phyloP scores from a whole-genome alignment of 176 grass and related monocot genomes.

The Stipa capillata region DNA sequence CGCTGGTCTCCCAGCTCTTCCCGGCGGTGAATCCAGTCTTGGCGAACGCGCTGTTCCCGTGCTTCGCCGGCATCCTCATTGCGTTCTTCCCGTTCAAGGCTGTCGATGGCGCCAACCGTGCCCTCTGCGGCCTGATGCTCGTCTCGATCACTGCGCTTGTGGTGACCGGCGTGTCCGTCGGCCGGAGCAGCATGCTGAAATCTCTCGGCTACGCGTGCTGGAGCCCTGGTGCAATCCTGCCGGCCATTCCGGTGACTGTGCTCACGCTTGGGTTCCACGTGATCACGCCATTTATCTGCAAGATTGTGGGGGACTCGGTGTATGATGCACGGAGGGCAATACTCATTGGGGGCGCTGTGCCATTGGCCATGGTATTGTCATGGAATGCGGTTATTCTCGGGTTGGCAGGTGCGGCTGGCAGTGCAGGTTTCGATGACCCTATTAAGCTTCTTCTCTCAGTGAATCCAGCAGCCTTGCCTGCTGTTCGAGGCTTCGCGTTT shows the following conservation, averaged over 20 bases:
- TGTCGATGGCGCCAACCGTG: slow-evolving; percentile 55
- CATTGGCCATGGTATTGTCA: slow-evolving; percentile 69
- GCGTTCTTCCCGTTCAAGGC: slow-evolving; percentile 72
- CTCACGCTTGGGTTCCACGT: slow-evolving; percentile 77
- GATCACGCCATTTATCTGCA: slow-evolving; percentile 83
- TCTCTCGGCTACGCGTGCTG: slow-evolving; percentile 53
- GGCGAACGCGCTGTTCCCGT: slow-evolving; percentile 56
- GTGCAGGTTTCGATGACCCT: slow-evolving; percentile 46
- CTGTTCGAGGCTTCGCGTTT: slow-evolving; percentile 79
- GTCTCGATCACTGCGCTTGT: slow-evolving; percentile 55
- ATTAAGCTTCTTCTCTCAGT: slow-evolving; percentile 85
- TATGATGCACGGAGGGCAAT: slow-evolving; percentile 69
- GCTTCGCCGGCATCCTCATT: slow-evolving; percentile 48
- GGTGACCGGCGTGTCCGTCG: slow-evolving; percentile 47
- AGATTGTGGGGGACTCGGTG: slow-evolving; percentile 65
- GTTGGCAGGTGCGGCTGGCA: slow-evolving; percentile 28
- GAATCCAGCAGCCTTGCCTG: slow-evolving; percentile 58
- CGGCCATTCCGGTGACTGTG: slow-evolving; percentile 59
- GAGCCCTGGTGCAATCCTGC: slow-evolving; percentile 33
- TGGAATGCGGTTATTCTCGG: slow-evolving; percentile 84
- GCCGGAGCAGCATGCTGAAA: slow-evolving; percentile 43
- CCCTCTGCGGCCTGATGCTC: slow-evolving; percentile 63
- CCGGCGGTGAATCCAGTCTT: slow-evolving; percentile 20
- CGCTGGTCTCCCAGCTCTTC: slow-evolving; percentile 47
- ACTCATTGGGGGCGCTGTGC: slow-evolving; percentile 57